Percentiles rank a stretch among this genome's conserved stretches.
Conservation (phyloP, 2,329 filamentous ascomycete species). For the Paecilomyces sp. region DNA sequence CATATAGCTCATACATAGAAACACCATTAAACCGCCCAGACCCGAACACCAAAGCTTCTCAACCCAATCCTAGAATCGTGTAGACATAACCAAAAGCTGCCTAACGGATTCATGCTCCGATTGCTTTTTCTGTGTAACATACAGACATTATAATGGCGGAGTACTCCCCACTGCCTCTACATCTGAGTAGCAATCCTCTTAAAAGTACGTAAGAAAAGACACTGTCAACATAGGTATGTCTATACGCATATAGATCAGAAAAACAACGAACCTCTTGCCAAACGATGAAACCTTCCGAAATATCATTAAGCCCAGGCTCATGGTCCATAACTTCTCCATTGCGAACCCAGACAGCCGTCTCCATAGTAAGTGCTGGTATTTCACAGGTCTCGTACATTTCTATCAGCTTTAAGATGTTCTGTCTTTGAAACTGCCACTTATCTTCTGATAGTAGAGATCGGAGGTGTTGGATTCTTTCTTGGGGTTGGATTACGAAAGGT, state of each 20-base stretch:
- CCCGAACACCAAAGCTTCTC: no score
- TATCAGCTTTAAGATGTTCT: neutral
- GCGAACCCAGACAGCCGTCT: neutral
- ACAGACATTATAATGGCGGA: no score
- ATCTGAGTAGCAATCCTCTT: neutral
- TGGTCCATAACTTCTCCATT: neutral
- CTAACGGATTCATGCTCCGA: no score
- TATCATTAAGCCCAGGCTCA: neutral
- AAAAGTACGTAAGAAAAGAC: neutral
- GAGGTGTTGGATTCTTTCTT: neutral
- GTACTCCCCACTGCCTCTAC: no score
- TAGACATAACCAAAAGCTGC: no score
- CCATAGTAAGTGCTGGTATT: neutral
- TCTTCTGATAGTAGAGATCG: neutral
- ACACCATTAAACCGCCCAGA: no score
- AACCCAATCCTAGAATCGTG: no score
- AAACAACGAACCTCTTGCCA: neutral
- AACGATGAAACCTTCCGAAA: neutral
- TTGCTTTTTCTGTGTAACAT: no score
- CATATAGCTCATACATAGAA: no score
- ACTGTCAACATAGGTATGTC: neutral
- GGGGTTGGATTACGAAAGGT: neutral
- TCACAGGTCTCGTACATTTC: neutral
- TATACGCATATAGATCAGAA: neutral
- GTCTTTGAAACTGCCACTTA: neutral